Evolutionary conservation across 2,329 filamentous ascomycete genomes (phyloP).

Genomic region (Diaporthe sp.): DNA sequence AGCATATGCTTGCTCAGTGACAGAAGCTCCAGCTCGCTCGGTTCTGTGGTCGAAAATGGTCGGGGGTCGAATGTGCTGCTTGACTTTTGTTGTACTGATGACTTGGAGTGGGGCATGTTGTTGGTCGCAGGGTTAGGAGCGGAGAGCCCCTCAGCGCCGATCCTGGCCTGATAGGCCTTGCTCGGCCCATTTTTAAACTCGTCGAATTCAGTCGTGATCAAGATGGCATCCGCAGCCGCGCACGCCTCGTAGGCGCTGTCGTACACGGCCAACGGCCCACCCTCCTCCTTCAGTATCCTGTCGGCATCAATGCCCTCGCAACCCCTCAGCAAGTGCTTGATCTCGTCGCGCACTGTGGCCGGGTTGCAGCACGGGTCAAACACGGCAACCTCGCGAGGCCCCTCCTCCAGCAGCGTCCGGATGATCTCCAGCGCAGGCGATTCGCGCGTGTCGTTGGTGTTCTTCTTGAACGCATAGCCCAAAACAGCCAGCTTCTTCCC

Average conservation of each 20-base stretch:
- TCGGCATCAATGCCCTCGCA: constrained; percentile 39
- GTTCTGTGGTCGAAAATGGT: constrained; percentile 55
- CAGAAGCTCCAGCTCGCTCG: constrained; percentile 61
- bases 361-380: constrained; percentile 76
- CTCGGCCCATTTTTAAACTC: constrained; percentile 56
- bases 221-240: constrained; percentile 61
- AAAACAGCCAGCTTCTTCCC: constrained; percentile 80
- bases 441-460: constrained; percentile 82
- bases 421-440: constrained; percentile 78
- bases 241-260: constrained; percentile 65
- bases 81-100: constrained; percentile 32
- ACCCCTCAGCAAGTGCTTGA: constrained; percentile 57
- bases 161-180: background rate
- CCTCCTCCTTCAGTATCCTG: constrained; percentile 51
- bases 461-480: constrained; percentile 85
- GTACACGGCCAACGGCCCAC: constrained; percentile 62
- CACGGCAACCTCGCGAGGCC: constrained; percentile 73
- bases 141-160: constrained; percentile 10
- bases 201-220: constrained; percentile 70
- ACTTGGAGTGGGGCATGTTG: background rate
- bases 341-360: constrained; percentile 64
- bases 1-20: constrained; percentile 62
- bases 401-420: constrained; percentile 74
- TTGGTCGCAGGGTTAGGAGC: background rate
- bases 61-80: constrained; percentile 60